Percentiles rank a stretch among this genome's conserved stretches.
Conservation (phyloP, 495 filamentous ascomycete species). For the Astrothelium macrocarpum region DNA sequence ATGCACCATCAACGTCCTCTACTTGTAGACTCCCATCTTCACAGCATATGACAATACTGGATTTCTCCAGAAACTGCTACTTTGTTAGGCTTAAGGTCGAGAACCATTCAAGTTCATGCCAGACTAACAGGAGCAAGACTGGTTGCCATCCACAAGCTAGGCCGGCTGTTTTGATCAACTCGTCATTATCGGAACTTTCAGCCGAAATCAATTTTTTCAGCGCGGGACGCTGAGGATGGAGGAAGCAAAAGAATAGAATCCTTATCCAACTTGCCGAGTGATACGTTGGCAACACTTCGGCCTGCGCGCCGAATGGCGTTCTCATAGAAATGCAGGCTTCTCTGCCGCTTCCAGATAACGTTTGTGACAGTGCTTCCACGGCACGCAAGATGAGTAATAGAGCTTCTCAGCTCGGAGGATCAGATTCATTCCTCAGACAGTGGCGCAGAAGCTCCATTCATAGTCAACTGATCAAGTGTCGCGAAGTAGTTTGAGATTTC, state of each 20-base stretch:
- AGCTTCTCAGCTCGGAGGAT: neutral
- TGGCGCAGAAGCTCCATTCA: neutral
- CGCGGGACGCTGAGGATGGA: neutral
- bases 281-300: no score
- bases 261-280: no score
- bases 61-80: no score
- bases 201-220: neutral
- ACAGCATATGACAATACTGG: no score
- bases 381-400: neutral
- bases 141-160: no score
- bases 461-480: neutral
- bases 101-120: neutral
- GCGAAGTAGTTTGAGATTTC: neutral
- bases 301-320: neutral
- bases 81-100: neutral
- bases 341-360: neutral
- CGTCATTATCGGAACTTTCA: neutral
- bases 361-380: neutral
- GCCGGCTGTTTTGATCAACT: no score
- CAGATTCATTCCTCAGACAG: neutral
- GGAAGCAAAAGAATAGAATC: no score
- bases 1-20: no score
- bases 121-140: no score
- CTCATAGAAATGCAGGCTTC: neutral
- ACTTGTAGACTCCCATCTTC: no score